Evolutionary conservation across 768 basidiomycete genomes (phyloP).

Genomic region (Suillus spraguei): DNA sequence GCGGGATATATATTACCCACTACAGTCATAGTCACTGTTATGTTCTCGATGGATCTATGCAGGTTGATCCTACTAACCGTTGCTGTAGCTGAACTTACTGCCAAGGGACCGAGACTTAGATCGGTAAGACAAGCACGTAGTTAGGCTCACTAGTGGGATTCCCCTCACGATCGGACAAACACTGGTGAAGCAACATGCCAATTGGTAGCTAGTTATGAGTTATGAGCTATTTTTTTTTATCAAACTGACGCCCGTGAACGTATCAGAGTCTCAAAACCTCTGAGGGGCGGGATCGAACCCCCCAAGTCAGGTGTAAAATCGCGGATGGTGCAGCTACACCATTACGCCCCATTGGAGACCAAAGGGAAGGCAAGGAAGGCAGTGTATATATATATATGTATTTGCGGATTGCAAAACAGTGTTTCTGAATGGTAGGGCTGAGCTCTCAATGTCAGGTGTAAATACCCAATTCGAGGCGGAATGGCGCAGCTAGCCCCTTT

Average conservation of each 20-base stretch:
- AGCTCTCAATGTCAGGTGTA: no score
- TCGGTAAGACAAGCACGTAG: not conserved
- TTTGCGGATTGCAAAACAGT: no score
- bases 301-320: not conserved
- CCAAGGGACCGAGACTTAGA: not conserved
- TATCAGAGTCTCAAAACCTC: not conserved
- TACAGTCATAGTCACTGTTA: not conserved
- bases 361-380: not conserved
- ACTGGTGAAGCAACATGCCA: not conserved
- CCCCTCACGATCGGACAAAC: not conserved
- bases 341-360: not conserved
- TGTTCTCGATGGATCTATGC: not conserved
- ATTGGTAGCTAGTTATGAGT: not conserved
- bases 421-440: no score
- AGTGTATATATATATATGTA: not conserved
- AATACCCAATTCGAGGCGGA: no score
- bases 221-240: not conserved
- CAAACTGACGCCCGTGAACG: not conserved
- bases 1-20: not conserved
- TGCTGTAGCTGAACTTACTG: not conserved
- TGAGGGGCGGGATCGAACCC: not conserved
- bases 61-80: not conserved
- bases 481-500: no score
- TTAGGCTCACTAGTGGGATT: not conserved
- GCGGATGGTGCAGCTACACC: not conserved